Evolutionary conservation across 1,284 basidiomycete genomes (phyloP).

Genomic region (Grifola frondosa): DNA sequence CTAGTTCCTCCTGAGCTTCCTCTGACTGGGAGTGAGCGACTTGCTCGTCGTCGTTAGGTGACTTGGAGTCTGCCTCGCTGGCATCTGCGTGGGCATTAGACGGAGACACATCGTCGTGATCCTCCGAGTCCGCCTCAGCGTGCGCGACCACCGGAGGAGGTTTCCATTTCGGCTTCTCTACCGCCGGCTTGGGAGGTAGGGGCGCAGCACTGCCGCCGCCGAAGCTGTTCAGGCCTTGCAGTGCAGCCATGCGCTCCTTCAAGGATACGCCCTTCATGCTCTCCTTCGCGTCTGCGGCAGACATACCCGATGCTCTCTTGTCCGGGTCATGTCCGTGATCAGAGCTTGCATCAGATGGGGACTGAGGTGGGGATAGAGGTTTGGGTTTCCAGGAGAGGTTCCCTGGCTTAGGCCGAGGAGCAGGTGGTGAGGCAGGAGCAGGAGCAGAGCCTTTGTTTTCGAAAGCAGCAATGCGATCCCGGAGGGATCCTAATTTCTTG

Average conservation of each 20-base stretch:
- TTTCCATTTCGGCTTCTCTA: constrained; percentile 83
- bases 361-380: constrained; percentile 51
- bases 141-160: constrained; percentile 52
- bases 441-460: constrained; percentile 56
- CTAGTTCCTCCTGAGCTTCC: constrained; percentile 47
- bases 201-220: constrained; percentile 48
- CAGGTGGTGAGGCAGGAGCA: constrained; percentile 46
- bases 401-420: constrained; percentile 69
- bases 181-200: constrained; percentile 53
- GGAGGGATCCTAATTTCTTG: constrained; percentile 70
- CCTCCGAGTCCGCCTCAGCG: constrained; percentile 40
- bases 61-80: constrained; percentile 18
- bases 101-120: constrained; percentile 35
- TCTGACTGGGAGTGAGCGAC: constrained; percentile 34
- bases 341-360: constrained; percentile 31
- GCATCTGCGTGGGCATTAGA: constrained; percentile 35
- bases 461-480: constrained; percentile 82
- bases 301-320: constrained; percentile 52
- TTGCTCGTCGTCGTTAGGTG: constrained; percentile 31
- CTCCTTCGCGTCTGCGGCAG: constrained; percentile 80
- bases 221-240: constrained; percentile 79
- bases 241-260: constrained; percentile 90
- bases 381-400: constrained; percentile 68
- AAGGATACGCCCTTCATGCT: constrained; percentile 77
- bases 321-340: constrained; percentile 23